Evolutionary conservation across 345 rosid species (phyloP).

Genomic region (Citrus trifoliata): DNA sequence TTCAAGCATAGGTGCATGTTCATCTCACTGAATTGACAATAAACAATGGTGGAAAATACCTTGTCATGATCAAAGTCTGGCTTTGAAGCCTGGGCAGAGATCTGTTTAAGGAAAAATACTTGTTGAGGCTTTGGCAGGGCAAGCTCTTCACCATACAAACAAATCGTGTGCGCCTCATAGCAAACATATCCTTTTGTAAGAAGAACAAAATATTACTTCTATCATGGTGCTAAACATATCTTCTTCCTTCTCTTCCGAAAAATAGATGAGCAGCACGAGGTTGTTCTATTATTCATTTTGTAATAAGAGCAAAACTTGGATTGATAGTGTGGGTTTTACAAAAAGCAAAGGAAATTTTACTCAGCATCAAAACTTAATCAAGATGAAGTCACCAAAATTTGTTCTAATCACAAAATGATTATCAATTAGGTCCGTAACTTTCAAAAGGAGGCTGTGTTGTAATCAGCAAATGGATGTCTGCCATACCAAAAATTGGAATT

Average conservation of each 20-base stretch:
- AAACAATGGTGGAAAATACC: slow-evolving; percentile 31
- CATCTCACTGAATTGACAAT: background rate
- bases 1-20: too few species aligned
- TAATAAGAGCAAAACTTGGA: background rate
- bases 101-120: slow-evolving; percentile 21
- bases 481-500: background rate
- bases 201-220: background rate
- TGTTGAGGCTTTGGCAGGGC: background rate
- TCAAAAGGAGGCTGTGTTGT: too few species aligned
- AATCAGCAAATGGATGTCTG: background rate
- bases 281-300: background rate
- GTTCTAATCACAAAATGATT: too few species aligned
- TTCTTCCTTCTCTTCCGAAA: background rate
- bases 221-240: background rate
- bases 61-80: slow-evolving; percentile 38
- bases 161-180: background rate
- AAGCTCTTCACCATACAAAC: background rate
- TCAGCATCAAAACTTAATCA: background rate
- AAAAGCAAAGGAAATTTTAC: background rate
- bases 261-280: background rate
- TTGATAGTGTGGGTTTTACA: too few species aligned
- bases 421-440: too few species aligned
- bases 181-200: background rate
- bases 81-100: slow-evolving; percentile 34
- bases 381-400: background rate